A percentile compares a stretch with the other conserved stretches of the same genome.
Conservation (phyloP, 2,329 filamentous ascomycete species). For the Penicillium sp. region DNA sequence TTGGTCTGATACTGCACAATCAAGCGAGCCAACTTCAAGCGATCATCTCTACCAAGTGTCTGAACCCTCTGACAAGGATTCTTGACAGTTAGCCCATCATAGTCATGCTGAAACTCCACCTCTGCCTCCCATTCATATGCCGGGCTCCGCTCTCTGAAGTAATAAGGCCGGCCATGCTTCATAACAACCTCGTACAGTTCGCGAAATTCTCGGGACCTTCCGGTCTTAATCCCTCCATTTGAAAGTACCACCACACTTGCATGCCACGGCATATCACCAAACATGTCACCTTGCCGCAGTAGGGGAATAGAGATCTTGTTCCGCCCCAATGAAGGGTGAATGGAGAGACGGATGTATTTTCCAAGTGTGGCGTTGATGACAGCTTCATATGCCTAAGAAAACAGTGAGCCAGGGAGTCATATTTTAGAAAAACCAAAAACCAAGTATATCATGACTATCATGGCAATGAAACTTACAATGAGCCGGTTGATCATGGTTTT, state of each 20-base stretch:
- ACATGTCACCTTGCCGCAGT: slow-evolving; percentile 3
- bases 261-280: slow-evolving; percentile 13
- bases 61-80: not conserved
- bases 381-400: slow-evolving; percentile 5
- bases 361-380: slow-evolving; percentile 5
- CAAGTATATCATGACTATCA: not conserved
- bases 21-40: slow-evolving; percentile 9
- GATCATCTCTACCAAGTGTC: slow-evolving; percentile 1
- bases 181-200: slow-evolving; percentile 7
- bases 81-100: not conserved
- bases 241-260: slow-evolving; percentile 6
- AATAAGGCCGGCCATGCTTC: slow-evolving; percentile 6
- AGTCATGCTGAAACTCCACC: slow-evolving; percentile 7
- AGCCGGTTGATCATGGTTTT: slow-evolving; percentile 10
- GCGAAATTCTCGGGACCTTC: slow-evolving; percentile 3
- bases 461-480: not conserved
- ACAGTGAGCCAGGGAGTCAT: not conserved
- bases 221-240: slow-evolving; percentile 5
- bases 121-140: slow-evolving; percentile 6
- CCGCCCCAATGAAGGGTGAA: slow-evolving; percentile 7
- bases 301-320: slow-evolving; percentile 10
- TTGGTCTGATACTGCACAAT: slow-evolving; percentile 7
- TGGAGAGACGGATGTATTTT: slow-evolving; percentile 9
- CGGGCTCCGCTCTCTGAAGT: slow-evolving; percentile 5
- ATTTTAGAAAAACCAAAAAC: not conserved